Conservation (phyloP, 2,329 filamentous ascomycete genomes). For the Penicillium griseofulvum region DNA sequence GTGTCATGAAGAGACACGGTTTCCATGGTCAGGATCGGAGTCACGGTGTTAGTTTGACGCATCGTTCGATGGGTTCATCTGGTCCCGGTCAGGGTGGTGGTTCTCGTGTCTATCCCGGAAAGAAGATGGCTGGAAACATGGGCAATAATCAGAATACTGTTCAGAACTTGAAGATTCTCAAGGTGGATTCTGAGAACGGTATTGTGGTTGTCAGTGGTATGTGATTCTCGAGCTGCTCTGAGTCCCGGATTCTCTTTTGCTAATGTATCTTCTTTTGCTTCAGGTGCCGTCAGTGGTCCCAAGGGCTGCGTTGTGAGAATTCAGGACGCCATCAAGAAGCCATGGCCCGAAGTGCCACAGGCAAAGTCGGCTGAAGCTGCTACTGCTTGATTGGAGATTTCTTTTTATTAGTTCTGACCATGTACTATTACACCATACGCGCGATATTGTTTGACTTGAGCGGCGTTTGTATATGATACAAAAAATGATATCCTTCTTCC, state of each 20-base stretch:
- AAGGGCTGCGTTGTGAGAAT: slow-evolving; percentile 82
- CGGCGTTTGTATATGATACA: slow-evolving; percentile 42
- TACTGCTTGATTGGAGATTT: slow-evolving; percentile 15
- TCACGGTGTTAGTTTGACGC: slow-evolving; percentile 93
- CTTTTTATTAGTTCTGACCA: slow-evolving; percentile 15
- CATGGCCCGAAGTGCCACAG: slow-evolving; percentile 56
- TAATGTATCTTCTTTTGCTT: slow-evolving; percentile 6
- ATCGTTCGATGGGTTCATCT: slow-evolving; percentile 85
- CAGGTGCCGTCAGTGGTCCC: slow-evolving; percentile 75
- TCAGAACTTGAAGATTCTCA: slow-evolving; percentile 85
- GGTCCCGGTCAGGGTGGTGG: slow-evolving; percentile 89
- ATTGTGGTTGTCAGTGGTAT: slow-evolving; percentile 82
- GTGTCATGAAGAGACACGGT: slow-evolving; percentile 96
- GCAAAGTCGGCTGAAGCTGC: slow-evolving; percentile 27
- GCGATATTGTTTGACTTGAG: slow-evolving; percentile 34
- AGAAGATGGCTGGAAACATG: slow-evolving; percentile 98
- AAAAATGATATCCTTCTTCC: slow-evolving; percentile 39
- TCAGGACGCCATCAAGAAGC: slow-evolving; percentile 88
- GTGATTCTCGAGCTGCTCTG: slow-evolving; percentile 3
- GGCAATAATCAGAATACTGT: slow-evolving; percentile 83
- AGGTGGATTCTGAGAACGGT: slow-evolving; percentile 82
- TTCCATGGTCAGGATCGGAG: slow-evolving; percentile 85
- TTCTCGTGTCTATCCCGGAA: slow-evolving; percentile 88
- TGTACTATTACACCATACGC: slow-evolving; percentile 41
- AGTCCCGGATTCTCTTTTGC: background rate